These are phyloP conservation scores for Entomophthora muscae DNA, from an alignment of 371 early-diverging fungal species.

Conservation along the genomic window DNA sequence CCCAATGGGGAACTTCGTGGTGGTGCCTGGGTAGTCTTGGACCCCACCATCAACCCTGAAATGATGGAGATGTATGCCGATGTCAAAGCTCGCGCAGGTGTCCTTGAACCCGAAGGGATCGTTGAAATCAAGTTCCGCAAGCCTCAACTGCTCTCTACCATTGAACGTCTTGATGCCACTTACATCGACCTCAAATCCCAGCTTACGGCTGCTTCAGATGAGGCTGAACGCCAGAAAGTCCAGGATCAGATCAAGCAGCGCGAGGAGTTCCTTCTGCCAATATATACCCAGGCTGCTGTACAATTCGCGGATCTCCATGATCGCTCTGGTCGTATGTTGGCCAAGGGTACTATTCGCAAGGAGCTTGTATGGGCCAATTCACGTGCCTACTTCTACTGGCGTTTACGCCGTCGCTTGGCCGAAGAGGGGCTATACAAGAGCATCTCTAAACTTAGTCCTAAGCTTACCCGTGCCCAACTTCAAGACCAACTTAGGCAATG, in stretches of 20 bases:
- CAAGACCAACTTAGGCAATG: not conserved
- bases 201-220: constrained; percentile 50
- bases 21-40: no score
- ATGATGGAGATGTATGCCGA: constrained; percentile 99
- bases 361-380: constrained; percentile 64
- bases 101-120: constrained; percentile 95
- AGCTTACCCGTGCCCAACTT: constrained; percentile 25
- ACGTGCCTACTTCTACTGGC: constrained; percentile 66
- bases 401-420: no score
- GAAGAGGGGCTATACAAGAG: constrained; percentile 43
- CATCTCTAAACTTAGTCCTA: constrained; percentile 23
- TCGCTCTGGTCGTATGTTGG: no score
- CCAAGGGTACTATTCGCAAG: constrained; percentile 75
- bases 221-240: constrained; percentile 26
- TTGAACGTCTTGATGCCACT: no score
- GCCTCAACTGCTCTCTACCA: constrained; percentile 72
- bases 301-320: constrained; percentile 97
- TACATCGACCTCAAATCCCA: constrained; percentile 57
- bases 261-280: constrained; percentile 70
- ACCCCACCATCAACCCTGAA: no score
- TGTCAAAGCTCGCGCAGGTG: constrained; percentile 77
- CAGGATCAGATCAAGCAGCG: constrained; percentile 58
- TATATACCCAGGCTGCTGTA: constrained; percentile 85
- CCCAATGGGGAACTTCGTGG: no score
- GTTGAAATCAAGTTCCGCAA: constrained; percentile 98